Conservation (phyloP, 306 rosid species). For the Glycine latifolia region DNA sequence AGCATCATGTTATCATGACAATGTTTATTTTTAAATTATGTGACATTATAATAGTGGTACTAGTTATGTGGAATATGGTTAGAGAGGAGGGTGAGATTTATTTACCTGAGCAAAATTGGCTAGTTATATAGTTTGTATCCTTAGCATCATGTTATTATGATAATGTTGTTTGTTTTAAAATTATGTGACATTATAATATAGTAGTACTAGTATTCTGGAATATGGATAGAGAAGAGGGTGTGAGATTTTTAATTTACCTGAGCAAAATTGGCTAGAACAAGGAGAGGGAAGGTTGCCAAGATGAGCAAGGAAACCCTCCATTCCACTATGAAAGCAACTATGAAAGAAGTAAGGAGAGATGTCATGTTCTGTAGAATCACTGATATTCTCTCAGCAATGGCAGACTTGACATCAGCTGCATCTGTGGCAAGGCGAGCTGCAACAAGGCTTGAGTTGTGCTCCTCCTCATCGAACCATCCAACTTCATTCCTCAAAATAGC, state of each 20-base stretch:
- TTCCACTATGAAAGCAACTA: slow-evolving; percentile 96
- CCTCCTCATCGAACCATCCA: slow-evolving; percentile 99
- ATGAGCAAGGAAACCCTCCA: slow-evolving; percentile 99
- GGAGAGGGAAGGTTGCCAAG: slow-evolving; percentile 88
- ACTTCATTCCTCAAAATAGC: slow-evolving; percentile 97
- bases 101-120: slow-evolving; percentile 98
- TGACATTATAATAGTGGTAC: neutral
- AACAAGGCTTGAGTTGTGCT: slow-evolving; percentile 92
- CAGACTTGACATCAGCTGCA: slow-evolving; percentile 97
- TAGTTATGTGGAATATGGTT: neutral
- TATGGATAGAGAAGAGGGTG: neutral
- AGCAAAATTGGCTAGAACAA: slow-evolving; percentile 95
- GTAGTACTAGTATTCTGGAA: neutral
- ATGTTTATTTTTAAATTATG: neutral
- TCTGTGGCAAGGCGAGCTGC: slow-evolving; percentile 91
- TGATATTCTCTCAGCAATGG: slow-evolving; percentile 95
- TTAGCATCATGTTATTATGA: neutral
- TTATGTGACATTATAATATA: neutral
- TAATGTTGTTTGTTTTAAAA: neutral
- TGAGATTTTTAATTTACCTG: slow-evolving; percentile 61
- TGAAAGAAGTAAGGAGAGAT: slow-evolving; percentile 94
- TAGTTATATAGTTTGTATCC: slow-evolving; percentile 33
- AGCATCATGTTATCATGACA: neutral
- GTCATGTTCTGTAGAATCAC: slow-evolving; percentile 97
- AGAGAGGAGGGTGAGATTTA: neutral